Evolutionary conservation across 805 yeast species (phyloP).

Genomic region (Sugiyamaella lignohabitans): DNA sequence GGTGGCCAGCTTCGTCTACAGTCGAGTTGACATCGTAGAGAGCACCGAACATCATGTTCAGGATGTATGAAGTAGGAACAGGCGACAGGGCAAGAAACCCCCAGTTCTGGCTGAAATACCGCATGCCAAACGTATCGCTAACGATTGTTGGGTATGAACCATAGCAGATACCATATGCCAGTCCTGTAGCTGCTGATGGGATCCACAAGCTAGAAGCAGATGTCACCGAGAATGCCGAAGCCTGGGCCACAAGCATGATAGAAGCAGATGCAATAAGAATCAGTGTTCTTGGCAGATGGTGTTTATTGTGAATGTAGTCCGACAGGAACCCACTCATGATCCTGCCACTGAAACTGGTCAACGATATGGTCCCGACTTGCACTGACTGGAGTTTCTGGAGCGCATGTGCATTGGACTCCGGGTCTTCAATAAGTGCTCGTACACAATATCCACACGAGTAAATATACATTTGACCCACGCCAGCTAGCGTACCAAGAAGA

Average conservation of each 20-base stretch:
- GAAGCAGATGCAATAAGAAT: constrained; percentile 48
- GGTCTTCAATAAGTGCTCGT: constrained; percentile 34
- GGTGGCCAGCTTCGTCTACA: constrained; percentile 19
- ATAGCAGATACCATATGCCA: constrained; percentile 67
- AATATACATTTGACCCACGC: constrained; percentile 68
- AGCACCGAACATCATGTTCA: constrained; percentile 58
- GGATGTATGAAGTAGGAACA: constrained; percentile 49
- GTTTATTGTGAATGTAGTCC: constrained; percentile 47
- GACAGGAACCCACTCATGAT: constrained; percentile 57
- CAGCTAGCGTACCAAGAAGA: constrained; percentile 51
- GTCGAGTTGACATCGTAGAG: constrained; percentile 47
- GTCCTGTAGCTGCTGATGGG: constrained; percentile 54
- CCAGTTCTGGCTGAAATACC: constrained; percentile 63
- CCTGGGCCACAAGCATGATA: constrained; percentile 46
- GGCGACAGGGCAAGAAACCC: constrained; percentile 67
- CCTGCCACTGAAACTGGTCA: constrained; percentile 63
- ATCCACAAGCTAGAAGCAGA: constrained; percentile 38
- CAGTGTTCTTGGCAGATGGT: constrained; percentile 45
- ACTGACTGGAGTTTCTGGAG: constrained; percentile 46
- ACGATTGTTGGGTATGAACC: constrained; percentile 70
- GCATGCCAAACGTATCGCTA: constrained; percentile 68
- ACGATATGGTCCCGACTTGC: constrained; percentile 67
- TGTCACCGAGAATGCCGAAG: constrained; percentile 38
- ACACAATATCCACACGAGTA: constrained; percentile 70
- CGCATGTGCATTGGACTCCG: not conserved